Conservation (phyloP, 768 basidiomycete genomes). For the Dioszegia crocea region DNA sequence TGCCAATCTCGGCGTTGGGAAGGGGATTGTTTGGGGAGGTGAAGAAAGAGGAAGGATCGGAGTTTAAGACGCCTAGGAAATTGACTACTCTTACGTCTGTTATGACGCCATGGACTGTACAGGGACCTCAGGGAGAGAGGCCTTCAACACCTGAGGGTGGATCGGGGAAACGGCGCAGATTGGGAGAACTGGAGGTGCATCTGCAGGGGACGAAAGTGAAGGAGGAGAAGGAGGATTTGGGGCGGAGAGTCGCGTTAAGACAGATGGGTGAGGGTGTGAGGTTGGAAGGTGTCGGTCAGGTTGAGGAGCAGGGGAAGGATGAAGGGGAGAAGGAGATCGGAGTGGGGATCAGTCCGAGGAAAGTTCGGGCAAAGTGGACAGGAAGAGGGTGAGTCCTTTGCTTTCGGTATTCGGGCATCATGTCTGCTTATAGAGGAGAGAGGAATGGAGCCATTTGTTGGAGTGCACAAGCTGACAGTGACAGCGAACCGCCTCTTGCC, state of each 20-base stretch:
- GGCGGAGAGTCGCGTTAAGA: constrained; percentile 4
- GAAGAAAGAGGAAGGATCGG: not conserved
- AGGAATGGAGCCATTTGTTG: too few relatives aligned
- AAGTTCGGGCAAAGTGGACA: constrained; percentile 22
- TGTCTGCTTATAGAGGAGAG: too few relatives aligned
- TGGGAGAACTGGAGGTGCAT: constrained; percentile 7
- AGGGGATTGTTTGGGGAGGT: not conserved
- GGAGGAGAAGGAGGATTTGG: constrained; percentile 14
- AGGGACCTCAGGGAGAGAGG: not conserved
- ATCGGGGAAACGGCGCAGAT: not conserved
- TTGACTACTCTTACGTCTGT: not conserved
- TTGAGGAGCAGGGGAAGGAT: constrained; percentile 4
- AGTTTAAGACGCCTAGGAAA: not conserved
- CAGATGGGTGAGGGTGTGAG: not conserved
- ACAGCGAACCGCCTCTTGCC: constrained; percentile 24
- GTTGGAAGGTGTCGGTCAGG: constrained; percentile 1
- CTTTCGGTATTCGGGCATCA: not conserved
- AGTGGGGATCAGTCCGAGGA: constrained; percentile 34
- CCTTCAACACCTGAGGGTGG: not conserved
- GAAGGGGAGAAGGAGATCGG: constrained; percentile 28
- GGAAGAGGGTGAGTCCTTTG: constrained; percentile 25
- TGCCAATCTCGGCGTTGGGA: not conserved
- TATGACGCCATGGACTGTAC: not conserved
- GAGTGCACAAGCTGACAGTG: constrained; percentile 1
- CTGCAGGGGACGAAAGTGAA: not conserved